Evolutionary conservation across 176 grass and related monocot genomes (phyloP), one percentile per base, ranked within the genome.

Genomic region (Musa acuminata): DNA sequence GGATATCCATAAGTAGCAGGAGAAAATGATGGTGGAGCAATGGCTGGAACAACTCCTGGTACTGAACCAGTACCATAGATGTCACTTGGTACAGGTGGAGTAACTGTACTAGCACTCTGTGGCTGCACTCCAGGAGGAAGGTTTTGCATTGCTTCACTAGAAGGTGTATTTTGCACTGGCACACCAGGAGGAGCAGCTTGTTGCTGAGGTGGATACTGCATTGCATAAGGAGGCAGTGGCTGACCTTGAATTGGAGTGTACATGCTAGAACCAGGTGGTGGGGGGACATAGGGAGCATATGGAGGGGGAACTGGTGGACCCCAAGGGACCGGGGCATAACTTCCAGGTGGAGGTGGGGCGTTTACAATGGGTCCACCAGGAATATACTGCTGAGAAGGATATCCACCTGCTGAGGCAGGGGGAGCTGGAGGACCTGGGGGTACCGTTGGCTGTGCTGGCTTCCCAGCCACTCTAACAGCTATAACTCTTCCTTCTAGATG

Each of bases 401-500:
- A 92, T 25, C 83, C 87, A 80, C 90, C 83, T 71, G 79, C 62
- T 72, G 86, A 82, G 25, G 77, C 53, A 14, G 80, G 60, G 0
- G 60, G 65, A 5, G 77, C 63, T 0, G 90, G 84, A 3, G 86
- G 85, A 62, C 81, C 83, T 12, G 86, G 70, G 22, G 70, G 24
- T 1, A 53, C 55, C 71, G 86, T 21, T 4, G 82, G 77, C 66
- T 84, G 86, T 11, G 88, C 88, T 16, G 86, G 80, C 63, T 93
- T 99, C 55, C 95, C 95, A 35, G 95, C 95, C 58, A 99, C 83
- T 73, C 95, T 86, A 74, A 99, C 95, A 53, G 84, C 95, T 11
- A 99, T 89, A 68, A 79, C 67, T 87, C 88, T 90, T 51, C 90
- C 95, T 78, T 99, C 90, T 14, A 99, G 77, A 83, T 91, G 83